Percentiles rank a stretch among this genome's conserved stretches.
Conservation (phyloP, 2,329 filamentous ascomycete genomes). For the Paraconiothyrium sp. region DNA sequence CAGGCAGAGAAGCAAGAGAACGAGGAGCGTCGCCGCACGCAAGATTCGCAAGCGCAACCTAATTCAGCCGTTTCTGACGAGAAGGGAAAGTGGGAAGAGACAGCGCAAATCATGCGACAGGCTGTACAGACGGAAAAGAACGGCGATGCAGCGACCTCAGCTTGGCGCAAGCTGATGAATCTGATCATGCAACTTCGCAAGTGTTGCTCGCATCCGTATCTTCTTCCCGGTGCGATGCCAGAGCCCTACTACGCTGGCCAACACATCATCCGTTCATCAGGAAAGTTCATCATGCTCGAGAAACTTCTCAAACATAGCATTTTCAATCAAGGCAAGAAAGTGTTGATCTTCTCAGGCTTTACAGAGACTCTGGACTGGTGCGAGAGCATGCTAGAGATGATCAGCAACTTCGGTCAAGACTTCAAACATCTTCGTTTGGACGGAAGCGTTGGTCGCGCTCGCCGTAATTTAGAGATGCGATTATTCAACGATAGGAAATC, state of each 20-base stretch:
- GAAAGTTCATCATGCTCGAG: conserved; percentile 65
- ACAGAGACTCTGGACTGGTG: conserved; percentile 61
- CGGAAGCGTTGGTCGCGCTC: conserved; percentile 58
- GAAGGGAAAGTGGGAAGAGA: conserved; percentile 64
- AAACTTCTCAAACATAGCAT: conserved; percentile 62
- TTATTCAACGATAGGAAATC: conserved; percentile 60
- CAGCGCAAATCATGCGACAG: conserved; percentile 97
- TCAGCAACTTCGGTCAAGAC: conserved; percentile 50
- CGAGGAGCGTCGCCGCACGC: conserved; percentile 42
- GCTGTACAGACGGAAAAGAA: conserved; percentile 64
- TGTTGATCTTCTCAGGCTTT: conserved; percentile 67
- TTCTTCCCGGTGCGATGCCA: conserved; percentile 58
- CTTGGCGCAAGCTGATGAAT: conserved; percentile 63
- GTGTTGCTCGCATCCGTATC: conserved; percentile 65
- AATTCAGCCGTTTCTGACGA: conserved; percentile 2
- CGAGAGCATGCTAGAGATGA: conserved; percentile 60
- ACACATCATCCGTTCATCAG: conserved; percentile 61
- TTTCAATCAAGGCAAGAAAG: conserved; percentile 61
- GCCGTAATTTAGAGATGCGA: conserved; percentile 62
- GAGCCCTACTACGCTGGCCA: conserved; percentile 57
- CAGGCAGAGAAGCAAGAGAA: conserved; percentile 50
- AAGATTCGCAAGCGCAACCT: conserved; percentile 37
- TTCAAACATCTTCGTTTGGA: conserved; percentile 63
- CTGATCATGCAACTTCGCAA: conserved; percentile 66
- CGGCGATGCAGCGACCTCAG: conserved; percentile 39